phyloP scores from a whole-genome alignment of 371 early-diverging fungal genomes.

The Coemansia sp. region DNA sequence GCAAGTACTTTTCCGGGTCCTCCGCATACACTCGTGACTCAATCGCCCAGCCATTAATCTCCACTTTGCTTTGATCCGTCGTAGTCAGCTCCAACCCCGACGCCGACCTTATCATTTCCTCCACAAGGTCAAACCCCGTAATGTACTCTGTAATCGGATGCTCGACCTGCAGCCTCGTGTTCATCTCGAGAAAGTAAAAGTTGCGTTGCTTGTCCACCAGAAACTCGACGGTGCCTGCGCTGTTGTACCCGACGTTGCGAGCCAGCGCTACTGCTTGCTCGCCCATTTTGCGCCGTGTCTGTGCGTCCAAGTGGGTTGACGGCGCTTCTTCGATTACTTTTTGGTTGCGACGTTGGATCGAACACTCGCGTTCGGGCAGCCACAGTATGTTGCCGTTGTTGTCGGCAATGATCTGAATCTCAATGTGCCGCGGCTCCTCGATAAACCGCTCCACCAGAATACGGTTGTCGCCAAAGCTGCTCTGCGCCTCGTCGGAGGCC shows the following conservation, averaged over 20 bases:
- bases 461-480: slow-evolving; percentile 87
- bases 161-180: slow-evolving; percentile 93
- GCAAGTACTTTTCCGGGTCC: slow-evolving; percentile 89
- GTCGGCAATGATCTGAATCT: slow-evolving; percentile 97
- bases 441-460: slow-evolving; percentile 90
- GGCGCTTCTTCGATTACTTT: slow-evolving; percentile 97
- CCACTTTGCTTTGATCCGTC: slow-evolving; percentile 64
- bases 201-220: slow-evolving; percentile 82
- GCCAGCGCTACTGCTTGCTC: slow-evolving; percentile 91
- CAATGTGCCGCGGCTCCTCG: slow-evolving; percentile 86
- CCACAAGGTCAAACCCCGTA: slow-evolving; percentile 90
- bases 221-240: slow-evolving; percentile 98
- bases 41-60: slow-evolving; percentile 86
- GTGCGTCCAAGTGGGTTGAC: slow-evolving; percentile 70
- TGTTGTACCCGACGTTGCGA: slow-evolving; percentile 85
- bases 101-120: slow-evolving; percentile 23
- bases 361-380: slow-evolving; percentile 96
- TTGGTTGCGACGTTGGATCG: slow-evolving; percentile 96
- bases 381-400: slow-evolving; percentile 82
- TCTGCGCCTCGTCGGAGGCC: slow-evolving; percentile 80
- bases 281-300: slow-evolving; percentile 74
- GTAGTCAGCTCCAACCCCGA: slow-evolving; percentile 54
- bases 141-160: slow-evolving; percentile 98
- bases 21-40: slow-evolving; percentile 98
- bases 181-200: slow-evolving; percentile 98